Base-by-base conservation (phyloP, 2,329 filamentous ascomycete genomes). In the Arachnomyces sp. region DNA sequence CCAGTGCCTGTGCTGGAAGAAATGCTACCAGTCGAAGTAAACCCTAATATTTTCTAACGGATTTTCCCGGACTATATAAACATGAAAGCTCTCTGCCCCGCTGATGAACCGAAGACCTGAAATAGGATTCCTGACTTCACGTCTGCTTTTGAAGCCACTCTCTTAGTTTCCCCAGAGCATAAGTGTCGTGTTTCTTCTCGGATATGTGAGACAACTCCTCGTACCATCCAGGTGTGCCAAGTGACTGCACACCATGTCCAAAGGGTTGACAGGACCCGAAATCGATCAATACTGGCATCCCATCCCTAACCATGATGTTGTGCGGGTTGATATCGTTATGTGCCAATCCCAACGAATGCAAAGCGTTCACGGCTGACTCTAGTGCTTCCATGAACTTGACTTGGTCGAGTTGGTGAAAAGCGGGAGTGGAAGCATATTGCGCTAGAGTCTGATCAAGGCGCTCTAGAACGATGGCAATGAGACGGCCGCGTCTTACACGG, bases 241-340 rank as follows among this genome's bases (percentile, higher is more conserved):
- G 33, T n/a, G 17, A 35, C 7, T 7, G 14, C 5, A 65, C 1
- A 63, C 61, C 1, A 53, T 45, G 37, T 43, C 54, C 51, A 40
- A 48, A 43, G n/a, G 43, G 44, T 43, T 43, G 44, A 30, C 46
- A 52, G 36, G 39, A 47, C 2, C 42, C 56, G 16, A 61, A 60
- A 47, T 60, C 52, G 11, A 55, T 49, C 5, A 59, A 46, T 43
- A 60, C 38, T 13, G 52, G 38, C 9, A 13, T 48, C 8, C 42
- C 43, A 5, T 54, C 48, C 9, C 54, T 43, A 17, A 59, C 38
- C 51, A 59, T 55, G 25, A 61, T 54, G 34, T 56, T 60, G n/a
- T 39, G 38, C 13, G 53, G 54, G 15, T 53, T 60, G 15, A 61
- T 48, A 34, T 61, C 52, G 31, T 57, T 56, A 44, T 60, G 52